Conservation (phyloP, 2,329 filamentous ascomycete species). For the Akanthomyces uredinophilus region DNA sequence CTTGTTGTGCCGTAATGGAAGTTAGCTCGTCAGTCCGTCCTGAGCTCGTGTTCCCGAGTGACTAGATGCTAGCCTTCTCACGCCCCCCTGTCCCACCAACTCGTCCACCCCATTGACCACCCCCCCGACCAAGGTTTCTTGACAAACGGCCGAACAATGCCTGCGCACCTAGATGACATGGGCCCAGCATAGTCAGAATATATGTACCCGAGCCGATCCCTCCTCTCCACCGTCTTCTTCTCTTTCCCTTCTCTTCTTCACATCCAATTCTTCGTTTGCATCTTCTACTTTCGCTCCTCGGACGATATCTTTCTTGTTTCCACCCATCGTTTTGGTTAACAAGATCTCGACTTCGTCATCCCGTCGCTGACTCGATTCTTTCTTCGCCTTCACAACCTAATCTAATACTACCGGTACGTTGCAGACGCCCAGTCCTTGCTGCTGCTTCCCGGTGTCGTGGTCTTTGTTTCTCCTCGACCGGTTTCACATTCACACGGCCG, state of each 20-base stretch:
- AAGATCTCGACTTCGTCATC: conserved; percentile 11
- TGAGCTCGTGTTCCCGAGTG: not conserved
- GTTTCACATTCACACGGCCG: not conserved
- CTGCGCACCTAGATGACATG: not conserved
- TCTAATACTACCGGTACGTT: conserved; percentile 11
- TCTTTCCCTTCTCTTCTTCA: not conserved
- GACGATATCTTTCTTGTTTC: conserved; percentile 11
- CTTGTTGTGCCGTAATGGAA: not conserved
- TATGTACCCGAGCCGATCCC: conserved; percentile 11
- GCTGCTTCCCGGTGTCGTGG: not conserved
- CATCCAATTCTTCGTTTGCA: conserved; percentile 1
- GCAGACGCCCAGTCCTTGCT: not conserved
- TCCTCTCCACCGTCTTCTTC: not conserved
- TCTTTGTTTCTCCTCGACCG: no score
- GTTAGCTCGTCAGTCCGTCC: not conserved
- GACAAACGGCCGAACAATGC: conserved; percentile 9
- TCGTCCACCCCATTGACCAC: not conserved
- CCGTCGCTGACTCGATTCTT: conserved; percentile 10
- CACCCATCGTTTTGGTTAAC: conserved; percentile 11
- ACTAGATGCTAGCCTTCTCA: not conserved
- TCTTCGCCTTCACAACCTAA: conserved; percentile 7
- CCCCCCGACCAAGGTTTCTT: conserved; percentile 1
- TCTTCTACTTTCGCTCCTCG: conserved; percentile 7
- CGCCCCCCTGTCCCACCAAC: not conserved
- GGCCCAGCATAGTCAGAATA: conserved; percentile 7